Evolutionary conservation across 75 land plant genomes (phyloP).

Genomic region (Picea glauca): DNA sequence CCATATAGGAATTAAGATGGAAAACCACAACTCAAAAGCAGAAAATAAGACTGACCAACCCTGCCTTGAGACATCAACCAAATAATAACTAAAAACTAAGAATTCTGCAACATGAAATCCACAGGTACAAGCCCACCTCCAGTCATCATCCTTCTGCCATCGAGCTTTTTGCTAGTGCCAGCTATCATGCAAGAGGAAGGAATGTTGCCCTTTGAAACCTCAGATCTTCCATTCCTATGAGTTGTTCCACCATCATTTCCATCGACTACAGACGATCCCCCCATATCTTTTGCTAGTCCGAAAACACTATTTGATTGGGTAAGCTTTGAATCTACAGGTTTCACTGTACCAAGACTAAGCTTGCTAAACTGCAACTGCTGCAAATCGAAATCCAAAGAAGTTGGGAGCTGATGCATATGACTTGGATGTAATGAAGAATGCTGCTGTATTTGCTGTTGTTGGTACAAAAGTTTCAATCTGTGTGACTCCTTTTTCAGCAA

Average conservation of each 20-base stretch:
- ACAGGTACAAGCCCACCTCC: constrained; percentile 4
- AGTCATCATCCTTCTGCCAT: constrained; percentile 8
- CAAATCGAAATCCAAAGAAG: constrained; percentile 1
- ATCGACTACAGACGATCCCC: neutral
- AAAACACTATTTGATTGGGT: neutral
- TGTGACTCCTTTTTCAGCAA: constrained; percentile 9
- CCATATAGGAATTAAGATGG: neutral
- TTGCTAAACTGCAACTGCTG: constrained; percentile 12
- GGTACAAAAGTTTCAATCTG: constrained; percentile 11
- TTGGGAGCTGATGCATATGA: neutral
- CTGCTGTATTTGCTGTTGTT: constrained; percentile 9
- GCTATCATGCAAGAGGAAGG: constrained; percentile 6
- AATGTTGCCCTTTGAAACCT: constrained; percentile 3
- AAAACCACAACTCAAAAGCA: constrained; percentile 2
- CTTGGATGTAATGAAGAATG: constrained; percentile 11
- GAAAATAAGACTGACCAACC: neutral
- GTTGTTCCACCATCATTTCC: constrained; percentile 7
- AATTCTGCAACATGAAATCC: neutral
- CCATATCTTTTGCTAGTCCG: neutral
- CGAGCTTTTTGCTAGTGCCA: constrained; percentile 5
- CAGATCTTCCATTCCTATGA: constrained; percentile 11
- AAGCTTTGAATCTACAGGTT: neutral
- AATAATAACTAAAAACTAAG: neutral
- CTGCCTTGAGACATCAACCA: neutral
- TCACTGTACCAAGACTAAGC: constrained; percentile 6